phyloP scores from a whole-genome alignment of 306 rosid genomes.

The Quercus gilva region DNA sequence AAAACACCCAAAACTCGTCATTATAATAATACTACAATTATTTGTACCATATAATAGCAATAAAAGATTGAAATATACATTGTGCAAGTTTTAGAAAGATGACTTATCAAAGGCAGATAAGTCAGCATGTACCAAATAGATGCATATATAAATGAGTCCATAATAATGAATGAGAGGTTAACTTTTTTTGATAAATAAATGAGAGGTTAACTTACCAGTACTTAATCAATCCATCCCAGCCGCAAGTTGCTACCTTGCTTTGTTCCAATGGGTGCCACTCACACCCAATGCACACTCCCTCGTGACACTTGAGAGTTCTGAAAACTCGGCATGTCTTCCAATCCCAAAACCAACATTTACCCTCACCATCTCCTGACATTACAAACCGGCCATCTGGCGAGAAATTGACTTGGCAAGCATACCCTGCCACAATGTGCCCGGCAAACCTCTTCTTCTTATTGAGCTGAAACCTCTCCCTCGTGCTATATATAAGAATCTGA shows the following conservation, averaged over 20 bases:
- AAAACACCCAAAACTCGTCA: background rate
- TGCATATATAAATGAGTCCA: conserved; percentile 1
- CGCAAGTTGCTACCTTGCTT: conserved; percentile 97
- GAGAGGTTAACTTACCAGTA: conserved; percentile 69
- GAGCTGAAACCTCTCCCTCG: conserved; percentile 97
- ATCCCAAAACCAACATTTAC: conserved; percentile 99
- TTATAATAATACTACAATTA: background rate
- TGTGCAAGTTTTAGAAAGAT: background rate
- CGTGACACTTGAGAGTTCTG: conserved; percentile 91
- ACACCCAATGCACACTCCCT: conserved; percentile 88
- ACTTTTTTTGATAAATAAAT: background rate
- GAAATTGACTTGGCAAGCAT: conserved; percentile 93
- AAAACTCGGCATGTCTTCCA: conserved; percentile 99
- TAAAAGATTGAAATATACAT: background rate
- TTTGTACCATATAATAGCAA: background rate
- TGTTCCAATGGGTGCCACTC: conserved; percentile 97
- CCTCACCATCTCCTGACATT: conserved; percentile 94
- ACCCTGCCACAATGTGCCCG: conserved; percentile 92
- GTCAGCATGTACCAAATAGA: conserved; percentile 6
- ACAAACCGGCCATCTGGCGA: conserved; percentile 97
- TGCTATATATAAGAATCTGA: conserved; percentile 92
- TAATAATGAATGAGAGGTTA: background rate
- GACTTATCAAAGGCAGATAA: background rate
- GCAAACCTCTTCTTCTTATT: conserved; percentile 97
- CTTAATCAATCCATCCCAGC: conserved; percentile 98